Percentiles rank a stretch among this genome's conserved stretches.
Conservation (phyloP, 306 rosid species). For the Malus sieversii region DNA sequence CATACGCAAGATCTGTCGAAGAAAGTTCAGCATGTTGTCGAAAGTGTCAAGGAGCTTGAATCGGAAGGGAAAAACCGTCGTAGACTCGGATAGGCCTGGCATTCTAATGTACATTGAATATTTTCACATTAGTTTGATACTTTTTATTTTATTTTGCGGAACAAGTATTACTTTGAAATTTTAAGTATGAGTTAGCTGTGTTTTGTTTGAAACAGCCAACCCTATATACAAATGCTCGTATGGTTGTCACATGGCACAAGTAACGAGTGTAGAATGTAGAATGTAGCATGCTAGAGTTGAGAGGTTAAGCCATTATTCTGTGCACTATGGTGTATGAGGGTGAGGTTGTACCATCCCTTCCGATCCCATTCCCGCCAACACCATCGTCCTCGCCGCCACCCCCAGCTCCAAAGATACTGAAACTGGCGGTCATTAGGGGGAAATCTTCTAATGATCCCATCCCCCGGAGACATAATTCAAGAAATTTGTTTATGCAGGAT, state of each 20-base stretch:
- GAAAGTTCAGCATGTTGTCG: slow-evolving; percentile 12
- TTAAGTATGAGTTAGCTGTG: neutral
- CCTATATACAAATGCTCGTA: neutral
- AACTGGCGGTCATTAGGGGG: neutral
- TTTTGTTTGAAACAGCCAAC: neutral
- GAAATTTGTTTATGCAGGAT: neutral
- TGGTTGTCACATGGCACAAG: neutral
- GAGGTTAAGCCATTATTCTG: no score
- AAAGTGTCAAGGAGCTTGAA: slow-evolving; percentile 23
- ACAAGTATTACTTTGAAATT: neutral
- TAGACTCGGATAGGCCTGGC: neutral
- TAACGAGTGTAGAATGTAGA: neutral
- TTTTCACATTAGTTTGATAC: neutral
- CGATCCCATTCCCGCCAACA: neutral
- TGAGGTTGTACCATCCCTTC: neutral
- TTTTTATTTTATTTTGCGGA: neutral
- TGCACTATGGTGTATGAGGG: neutral
- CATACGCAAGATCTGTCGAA: slow-evolving; percentile 25
- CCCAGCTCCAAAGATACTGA: neutral
- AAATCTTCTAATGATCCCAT: neutral
- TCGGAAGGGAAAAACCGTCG: slow-evolving; percentile 9
- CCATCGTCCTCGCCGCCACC: neutral
- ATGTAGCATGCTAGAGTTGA: neutral
- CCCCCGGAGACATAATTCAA: neutral
- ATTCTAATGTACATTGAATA: slow-evolving; percentile 1